These are phyloP conservation scores for Hirschfeldia incana DNA, from an alignment of 345 rosid species.

Conservation along the genomic window DNA sequence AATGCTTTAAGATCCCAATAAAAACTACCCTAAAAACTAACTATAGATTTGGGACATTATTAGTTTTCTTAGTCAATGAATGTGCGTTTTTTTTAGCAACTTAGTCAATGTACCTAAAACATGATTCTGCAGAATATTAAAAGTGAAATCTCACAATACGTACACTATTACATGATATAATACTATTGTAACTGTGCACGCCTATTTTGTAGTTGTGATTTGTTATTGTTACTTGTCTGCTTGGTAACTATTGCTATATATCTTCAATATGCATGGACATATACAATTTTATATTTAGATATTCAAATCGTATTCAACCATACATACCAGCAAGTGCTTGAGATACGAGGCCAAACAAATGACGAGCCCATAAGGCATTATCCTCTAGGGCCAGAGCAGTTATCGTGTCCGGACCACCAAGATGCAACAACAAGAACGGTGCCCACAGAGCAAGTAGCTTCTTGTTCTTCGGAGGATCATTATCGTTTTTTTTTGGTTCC, in stretches of 20 bases:
- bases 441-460: constrained; percentile 42
- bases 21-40: neutral
- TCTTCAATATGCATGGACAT: neutral
- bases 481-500: neutral
- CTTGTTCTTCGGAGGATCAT: constrained; percentile 28
- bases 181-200: neutral
- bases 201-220: neutral
- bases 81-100: too few relatives aligned
- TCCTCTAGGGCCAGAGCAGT: constrained; percentile 44
- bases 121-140: neutral
- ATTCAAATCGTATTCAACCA: neutral
- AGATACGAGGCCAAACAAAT: constrained; percentile 31
- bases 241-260: neutral
- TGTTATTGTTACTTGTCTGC: neutral
- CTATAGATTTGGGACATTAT: neutral
- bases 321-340: constrained; percentile 35
- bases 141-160: neutral
- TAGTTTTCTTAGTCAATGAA: neutral
- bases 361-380: constrained; percentile 41
- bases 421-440: constrained; percentile 44
- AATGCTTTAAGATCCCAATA: neutral
- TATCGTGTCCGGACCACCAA: constrained; percentile 47
- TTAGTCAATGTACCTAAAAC: neutral
- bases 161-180: neutral
- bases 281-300: neutral